These are phyloP conservation scores for Basidioascus undulatus DNA, from an alignment of 768 basidiomycete species.

Conservation along the genomic window DNA sequence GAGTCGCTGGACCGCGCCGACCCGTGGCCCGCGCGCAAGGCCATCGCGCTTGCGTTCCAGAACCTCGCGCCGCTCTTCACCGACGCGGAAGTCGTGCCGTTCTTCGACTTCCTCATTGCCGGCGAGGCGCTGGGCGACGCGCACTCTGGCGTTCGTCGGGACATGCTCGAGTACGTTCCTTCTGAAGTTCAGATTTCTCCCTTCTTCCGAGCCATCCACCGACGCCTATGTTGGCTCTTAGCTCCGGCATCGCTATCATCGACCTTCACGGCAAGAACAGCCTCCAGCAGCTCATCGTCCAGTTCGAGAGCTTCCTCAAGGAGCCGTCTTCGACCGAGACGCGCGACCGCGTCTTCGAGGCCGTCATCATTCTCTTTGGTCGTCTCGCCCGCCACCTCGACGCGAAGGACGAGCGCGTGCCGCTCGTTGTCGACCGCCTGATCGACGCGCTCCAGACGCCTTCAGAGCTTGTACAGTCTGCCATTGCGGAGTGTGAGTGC, in stretches of 20 bases:
- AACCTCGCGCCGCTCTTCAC: conserved; percentile 41
- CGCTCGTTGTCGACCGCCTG: conserved; percentile 55
- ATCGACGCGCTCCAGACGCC: conserved; percentile 81
- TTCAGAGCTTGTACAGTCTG: conserved; percentile 84
- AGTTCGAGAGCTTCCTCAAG: conserved; percentile 57
- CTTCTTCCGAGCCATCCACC: not conserved
- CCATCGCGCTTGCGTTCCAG: conserved; percentile 43
- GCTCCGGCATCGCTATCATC: conserved; percentile 54
- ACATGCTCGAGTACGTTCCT: conserved; percentile 36
- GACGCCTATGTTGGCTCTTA: conserved; percentile 26
- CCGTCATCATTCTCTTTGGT: conserved; percentile 81
- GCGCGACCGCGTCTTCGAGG: conserved; percentile 75
- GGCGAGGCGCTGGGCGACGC: conserved; percentile 74
- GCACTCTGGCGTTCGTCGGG: conserved; percentile 48
- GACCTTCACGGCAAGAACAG: conserved; percentile 54
- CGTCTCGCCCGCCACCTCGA: conserved; percentile 73
- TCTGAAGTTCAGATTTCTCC: not conserved
- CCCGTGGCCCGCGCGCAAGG: conserved; percentile 64
- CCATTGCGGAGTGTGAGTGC: conserved; percentile 94
- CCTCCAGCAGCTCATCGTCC: conserved; percentile 45
- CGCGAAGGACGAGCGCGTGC: conserved; percentile 47
- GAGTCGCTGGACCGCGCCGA: conserved; percentile 59
- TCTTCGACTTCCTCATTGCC: conserved; percentile 70
- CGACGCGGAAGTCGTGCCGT: conserved; percentile 31
- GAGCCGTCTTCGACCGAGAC: conserved; percentile 23